Conservation (phyloP, 164 flowering plant species). For the Tetrastigma voinierianum region DNA sequence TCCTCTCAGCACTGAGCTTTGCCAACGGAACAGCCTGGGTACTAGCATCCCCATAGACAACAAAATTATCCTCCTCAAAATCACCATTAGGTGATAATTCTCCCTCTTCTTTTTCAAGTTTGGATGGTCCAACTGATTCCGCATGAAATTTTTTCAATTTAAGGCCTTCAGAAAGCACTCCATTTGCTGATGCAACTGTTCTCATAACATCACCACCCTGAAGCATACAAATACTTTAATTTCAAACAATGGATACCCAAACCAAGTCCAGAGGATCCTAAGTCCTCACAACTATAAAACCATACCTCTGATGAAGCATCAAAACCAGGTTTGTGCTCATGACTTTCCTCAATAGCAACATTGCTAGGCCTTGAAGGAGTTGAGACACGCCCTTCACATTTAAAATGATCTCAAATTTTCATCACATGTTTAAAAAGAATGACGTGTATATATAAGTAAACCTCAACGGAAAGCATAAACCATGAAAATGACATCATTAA, state of each 20-base stretch:
- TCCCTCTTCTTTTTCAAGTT: conserved; percentile 69
- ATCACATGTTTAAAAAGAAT: not conserved
- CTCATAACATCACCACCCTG: conserved; percentile 36
- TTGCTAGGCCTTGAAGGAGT: conserved; percentile 20
- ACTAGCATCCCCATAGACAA: conserved; percentile 31
- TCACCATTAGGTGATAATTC: conserved; percentile 71
- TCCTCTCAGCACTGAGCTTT: conserved; percentile 21
- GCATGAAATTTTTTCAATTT: conserved; percentile 23
- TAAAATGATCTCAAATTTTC: conserved; percentile 8
- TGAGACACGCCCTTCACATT: conserved; percentile 30
- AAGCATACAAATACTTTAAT: not conserved
- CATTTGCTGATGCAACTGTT: conserved; percentile 27
- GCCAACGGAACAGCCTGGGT: conserved; percentile 19
- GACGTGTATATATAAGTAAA: not conserved
- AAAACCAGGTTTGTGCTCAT: conserved; percentile 20
- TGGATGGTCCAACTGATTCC: conserved; percentile 28
- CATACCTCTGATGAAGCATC: conserved; percentile 37
- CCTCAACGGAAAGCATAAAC: not conserved
- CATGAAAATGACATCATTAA: not conserved
- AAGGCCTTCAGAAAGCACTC: conserved; percentile 22
- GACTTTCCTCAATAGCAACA: conserved; percentile 19
- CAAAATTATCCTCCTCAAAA: conserved; percentile 59
- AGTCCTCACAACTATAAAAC: not conserved
- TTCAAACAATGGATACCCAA: not conserved
- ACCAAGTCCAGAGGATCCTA: not conserved